Evolutionary conservation across 2,329 filamentous ascomycete species (phyloP), one percentile per base, ranked within the genome.

Genomic region (Aspergillus texensis): DNA sequence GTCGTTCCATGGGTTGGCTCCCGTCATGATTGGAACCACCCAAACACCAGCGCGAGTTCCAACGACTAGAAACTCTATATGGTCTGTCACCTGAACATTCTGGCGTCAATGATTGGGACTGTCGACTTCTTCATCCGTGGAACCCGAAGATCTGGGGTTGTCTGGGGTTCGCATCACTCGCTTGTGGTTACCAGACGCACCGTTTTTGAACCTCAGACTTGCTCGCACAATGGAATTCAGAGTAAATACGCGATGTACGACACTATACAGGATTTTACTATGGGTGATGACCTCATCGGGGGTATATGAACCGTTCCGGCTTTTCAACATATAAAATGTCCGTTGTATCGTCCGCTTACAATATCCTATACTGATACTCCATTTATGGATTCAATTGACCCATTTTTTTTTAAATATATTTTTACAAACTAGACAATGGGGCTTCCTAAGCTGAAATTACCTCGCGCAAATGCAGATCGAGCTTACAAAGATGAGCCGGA

Each of bases 361-460:
- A 8, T 11, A 6, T n/a, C 19, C 39, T 16, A 41, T 41, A n/a
- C 39, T 41, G 0, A 41, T 3, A n/a, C 39, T n/a, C 9, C 39
- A n/a, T 41, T 41, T 9, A 10, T 41, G 6, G 19, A 41, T 19
- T 48, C 24, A 26, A 24, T 48, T 48, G 21, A 14, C 24, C 21
- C n/a, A 8, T 10, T 14, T 12, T 3, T 48, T 36, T 24, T 21
- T 21, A 21, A 1, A 24, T 24, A 12, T 19, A 30, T 9, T 19
- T 30, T 8, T 28, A n/a, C 10, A 6, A 2, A 21, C 48, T 11
- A 32, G 16, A 52, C 9, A 12, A 59, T 59, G 57, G 32, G 46
- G 30, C 21, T 59, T 30, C 57, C 32, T 4, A 59, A 59, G 8
- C 21, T 59, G 36, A 59, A 59, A 30, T n/a, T 28, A 11, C 57